Evolutionary conservation across 169 alveolate genomes (phyloP).

Genomic region (Perkinsus olseni): DNA sequence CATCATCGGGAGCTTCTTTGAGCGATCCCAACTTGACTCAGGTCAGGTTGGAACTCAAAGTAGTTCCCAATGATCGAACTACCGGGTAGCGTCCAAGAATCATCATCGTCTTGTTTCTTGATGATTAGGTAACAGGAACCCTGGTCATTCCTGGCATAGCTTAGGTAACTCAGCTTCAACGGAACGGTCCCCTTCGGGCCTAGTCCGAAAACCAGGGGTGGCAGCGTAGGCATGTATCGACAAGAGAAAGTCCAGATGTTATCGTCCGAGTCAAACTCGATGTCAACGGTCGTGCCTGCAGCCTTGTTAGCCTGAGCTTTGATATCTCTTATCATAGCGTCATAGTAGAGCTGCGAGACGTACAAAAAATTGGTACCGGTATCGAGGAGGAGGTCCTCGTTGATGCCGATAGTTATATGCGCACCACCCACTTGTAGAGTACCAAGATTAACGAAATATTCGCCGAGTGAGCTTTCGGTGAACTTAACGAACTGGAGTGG

Average conservation of each 20-base stretch:
- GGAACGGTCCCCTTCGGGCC: not conserved
- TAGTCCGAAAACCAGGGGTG: not conserved
- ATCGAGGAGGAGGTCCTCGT: not conserved
- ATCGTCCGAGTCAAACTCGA: not conserved
- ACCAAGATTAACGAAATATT: not conserved
- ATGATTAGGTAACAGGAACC: not conserved
- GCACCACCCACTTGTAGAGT: not conserved
- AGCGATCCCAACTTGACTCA: not conserved
- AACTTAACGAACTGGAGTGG: not conserved
- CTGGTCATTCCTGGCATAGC: not conserved
- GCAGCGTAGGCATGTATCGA: not conserved
- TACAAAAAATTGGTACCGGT: not conserved
- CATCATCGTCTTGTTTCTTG: not conserved
- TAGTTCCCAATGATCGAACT: not conserved
- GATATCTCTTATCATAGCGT: not conserved
- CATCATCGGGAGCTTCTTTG: no score
- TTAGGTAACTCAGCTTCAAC: not conserved
- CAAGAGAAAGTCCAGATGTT: not conserved
- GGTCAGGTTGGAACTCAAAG: not conserved
- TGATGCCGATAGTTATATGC: not conserved
- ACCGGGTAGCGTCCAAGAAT: not conserved
- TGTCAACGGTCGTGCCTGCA: not conserved
- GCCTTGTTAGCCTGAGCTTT: not conserved
- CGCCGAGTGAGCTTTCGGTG: not conserved
- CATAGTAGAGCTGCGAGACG: not conserved